Evolutionary conservation across 2,329 filamentous ascomycete genomes (phyloP), one percentile per base, ranked within the genome.

Genomic region (Aspergillus transmontanensis): DNA sequence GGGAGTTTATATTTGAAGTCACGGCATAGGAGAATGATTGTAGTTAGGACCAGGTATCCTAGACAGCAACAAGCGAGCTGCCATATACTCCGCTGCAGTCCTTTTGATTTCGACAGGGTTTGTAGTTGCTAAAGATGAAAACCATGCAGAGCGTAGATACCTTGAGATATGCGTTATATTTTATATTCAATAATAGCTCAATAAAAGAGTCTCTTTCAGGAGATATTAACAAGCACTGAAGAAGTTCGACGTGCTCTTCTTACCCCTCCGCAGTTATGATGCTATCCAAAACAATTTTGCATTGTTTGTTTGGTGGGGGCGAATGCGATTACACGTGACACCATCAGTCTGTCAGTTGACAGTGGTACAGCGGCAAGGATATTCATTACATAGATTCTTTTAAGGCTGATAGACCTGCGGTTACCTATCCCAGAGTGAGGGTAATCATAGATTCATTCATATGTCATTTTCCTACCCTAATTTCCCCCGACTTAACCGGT

Each of bases 211-310:
- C 50, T 36, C 23, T 19, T 28, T 19, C 6, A 14, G 21, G 11
- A 23, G 19, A 12, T 46, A n/a, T 23, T 46, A 23, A 5, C 10
- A 51, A 21, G 54, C n/a, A 19, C 9, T 39, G 11, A 26, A 36
- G 53, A 39, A 39, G 23, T 50, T 50, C 12, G 21, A 11, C n/a
- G 32, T 4, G n/a, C 46, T 55, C 60, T 51, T 53, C 32, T 51
- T 61, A 48, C 64, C 66, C 66, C 68, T 67, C 66, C 61, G 57
- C 58, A 58, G 61, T 56, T 53, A 60, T 67, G 64, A 66, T 64
- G 66, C 63, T 67, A 64, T 54, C 64, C 64, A 64, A 46, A 58
- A 41, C 6, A 28, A 23, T 57, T 72, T 72, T 72, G 70, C 69
- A 68, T 11, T 69, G 70, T 72, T 72, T 72, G 69, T 50, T 63